Evolutionary conservation across 768 basidiomycete species (phyloP).

Genomic region (Phlebiopsis flavidoalba): DNA sequence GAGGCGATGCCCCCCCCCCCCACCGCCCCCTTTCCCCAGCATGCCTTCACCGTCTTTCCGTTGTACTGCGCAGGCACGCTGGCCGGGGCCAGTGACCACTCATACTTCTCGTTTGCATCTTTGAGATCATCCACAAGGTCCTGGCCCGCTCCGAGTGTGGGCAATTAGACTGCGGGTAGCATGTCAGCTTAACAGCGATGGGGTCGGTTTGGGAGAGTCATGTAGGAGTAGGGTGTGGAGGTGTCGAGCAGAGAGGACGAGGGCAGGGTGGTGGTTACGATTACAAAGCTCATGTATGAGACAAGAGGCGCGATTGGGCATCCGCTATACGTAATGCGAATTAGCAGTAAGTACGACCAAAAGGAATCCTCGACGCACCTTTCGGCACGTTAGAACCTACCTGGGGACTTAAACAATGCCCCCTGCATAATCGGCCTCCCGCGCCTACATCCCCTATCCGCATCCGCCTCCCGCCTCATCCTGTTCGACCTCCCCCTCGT

Average conservation of each 20-base stretch:
- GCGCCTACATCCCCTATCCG: conserved; percentile 46
- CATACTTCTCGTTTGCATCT: conserved; percentile 39
- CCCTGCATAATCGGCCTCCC: conserved; percentile 70
- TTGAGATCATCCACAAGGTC: conserved; percentile 54
- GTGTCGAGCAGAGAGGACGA: conserved; percentile 39
- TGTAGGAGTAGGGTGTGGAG: conserved; percentile 37
- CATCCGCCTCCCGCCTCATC: conserved; percentile 23
- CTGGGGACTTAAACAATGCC: conserved; percentile 73
- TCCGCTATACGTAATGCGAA: conserved; percentile 24
- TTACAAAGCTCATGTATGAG: conserved; percentile 37
- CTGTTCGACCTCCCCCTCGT: conserved; percentile 14
- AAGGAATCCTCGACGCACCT: too few relatives aligned
- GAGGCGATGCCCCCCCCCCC: too few relatives aligned
- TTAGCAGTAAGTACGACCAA: too few relatives aligned
- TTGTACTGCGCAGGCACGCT: conserved; percentile 2
- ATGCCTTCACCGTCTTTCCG: conserved; percentile 20
- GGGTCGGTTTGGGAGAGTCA: conserved; percentile 33
- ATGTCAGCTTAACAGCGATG: conserved; percentile 31
- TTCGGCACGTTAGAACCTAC: conserved; percentile 72
- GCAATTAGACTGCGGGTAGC: conserved; percentile 31
- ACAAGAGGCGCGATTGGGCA: conserved; percentile 38
- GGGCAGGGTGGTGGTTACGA: conserved; percentile 33
- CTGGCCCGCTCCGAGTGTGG: conserved; percentile 39
- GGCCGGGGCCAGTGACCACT: conserved; percentile 37
- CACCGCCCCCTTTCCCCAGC: too few relatives aligned